phyloP scores from a whole-genome alignment of 176 grass and related monocot genomes.

The Themeda triandra region DNA sequence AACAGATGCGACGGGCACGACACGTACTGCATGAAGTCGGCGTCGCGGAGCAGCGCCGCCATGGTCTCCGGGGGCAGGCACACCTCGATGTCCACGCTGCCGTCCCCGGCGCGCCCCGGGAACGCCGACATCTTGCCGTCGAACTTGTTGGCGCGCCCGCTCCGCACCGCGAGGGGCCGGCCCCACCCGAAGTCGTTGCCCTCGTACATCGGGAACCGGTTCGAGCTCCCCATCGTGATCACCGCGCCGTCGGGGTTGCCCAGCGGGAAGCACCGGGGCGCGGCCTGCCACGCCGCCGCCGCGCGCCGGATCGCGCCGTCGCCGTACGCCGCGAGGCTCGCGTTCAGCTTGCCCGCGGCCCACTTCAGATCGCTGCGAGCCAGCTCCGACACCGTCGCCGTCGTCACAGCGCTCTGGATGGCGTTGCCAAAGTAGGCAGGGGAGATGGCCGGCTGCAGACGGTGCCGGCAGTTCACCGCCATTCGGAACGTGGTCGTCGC shows the following conservation, averaged over 20 bases:
- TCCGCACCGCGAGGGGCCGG: constrained; percentile 65
- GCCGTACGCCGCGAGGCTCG: constrained; percentile 52
- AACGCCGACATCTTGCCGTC: constrained; percentile 98
- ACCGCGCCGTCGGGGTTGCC: constrained; percentile 92
- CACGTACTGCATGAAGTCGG: constrained; percentile 93
- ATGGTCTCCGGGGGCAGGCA: constrained; percentile 90
- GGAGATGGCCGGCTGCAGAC: constrained; percentile 58
- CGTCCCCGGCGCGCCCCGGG: constrained; percentile 52
- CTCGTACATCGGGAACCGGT: constrained; percentile 95
- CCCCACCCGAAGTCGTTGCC: constrained; percentile 98
- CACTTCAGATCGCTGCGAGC: constrained; percentile 49
- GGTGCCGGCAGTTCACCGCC: constrained; percentile 95
- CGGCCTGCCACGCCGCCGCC: constrained; percentile 71
- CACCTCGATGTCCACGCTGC: constrained; percentile 92
- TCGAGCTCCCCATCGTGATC: constrained; percentile 93
- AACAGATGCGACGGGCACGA: constrained; percentile 40
- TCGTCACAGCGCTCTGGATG: constrained; percentile 84
- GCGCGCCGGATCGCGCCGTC: constrained; percentile 46
- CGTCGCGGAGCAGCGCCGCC: constrained; percentile 81
- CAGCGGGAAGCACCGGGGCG: constrained; percentile 82
- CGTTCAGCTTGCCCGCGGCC: constrained; percentile 61
- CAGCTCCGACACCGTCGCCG: constrained; percentile 67
- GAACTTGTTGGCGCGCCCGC: constrained; percentile 91
- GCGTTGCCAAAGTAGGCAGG: constrained; percentile 90
- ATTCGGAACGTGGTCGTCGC: constrained; percentile 74